These are phyloP conservation scores for Syncephalastrum racemosum DNA, from an alignment of 371 early-diverging fungal genomes.

Conservation along the genomic window DNA sequence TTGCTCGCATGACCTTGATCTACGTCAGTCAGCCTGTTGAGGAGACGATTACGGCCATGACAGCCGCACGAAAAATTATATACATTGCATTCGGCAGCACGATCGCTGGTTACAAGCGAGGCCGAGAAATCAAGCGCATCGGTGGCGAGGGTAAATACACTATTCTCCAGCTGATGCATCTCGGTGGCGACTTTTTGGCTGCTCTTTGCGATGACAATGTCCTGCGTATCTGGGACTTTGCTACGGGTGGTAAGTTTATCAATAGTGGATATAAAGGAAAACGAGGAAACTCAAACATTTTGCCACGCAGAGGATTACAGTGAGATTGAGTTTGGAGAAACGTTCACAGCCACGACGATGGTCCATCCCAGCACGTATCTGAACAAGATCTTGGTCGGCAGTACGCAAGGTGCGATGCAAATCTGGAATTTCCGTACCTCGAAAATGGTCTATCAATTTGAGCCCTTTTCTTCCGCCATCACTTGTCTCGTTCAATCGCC, in stretches of 20 bases:
- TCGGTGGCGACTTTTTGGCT: conserved; percentile 75
- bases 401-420: conserved; percentile 85
- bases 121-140: conserved; percentile 60
- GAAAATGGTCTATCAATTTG: conserved; percentile 79
- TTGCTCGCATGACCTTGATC: conserved; percentile 41
- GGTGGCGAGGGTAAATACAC: conserved; percentile 28
- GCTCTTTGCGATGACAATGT: conserved; percentile 79
- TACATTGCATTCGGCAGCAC: conserved; percentile 72
- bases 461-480: conserved; percentile 72
- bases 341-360: conserved; percentile 72
- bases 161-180: conserved; percentile 56
- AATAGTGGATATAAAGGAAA: neutral
- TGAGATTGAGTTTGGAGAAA: conserved; percentile 73
- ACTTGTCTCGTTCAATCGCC: conserved; percentile 84
- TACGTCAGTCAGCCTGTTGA: conserved; percentile 70
- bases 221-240: conserved; percentile 75
- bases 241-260: conserved; percentile 57
- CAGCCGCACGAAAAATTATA: conserved; percentile 67
- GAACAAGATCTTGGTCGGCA: conserved; percentile 90
- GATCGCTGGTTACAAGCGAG: conserved; percentile 71
- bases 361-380: conserved; percentile 95
- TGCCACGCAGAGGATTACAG: conserved; percentile 64
- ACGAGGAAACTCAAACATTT: neutral
- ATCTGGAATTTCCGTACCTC: conserved; percentile 90
- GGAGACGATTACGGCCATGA: conserved; percentile 74